Percentiles rank a stretch among this genome's conserved stretches.
phyloP scores from a whole-genome alignment of 1,139 yeast species.

The Pichia terricola region DNA sequence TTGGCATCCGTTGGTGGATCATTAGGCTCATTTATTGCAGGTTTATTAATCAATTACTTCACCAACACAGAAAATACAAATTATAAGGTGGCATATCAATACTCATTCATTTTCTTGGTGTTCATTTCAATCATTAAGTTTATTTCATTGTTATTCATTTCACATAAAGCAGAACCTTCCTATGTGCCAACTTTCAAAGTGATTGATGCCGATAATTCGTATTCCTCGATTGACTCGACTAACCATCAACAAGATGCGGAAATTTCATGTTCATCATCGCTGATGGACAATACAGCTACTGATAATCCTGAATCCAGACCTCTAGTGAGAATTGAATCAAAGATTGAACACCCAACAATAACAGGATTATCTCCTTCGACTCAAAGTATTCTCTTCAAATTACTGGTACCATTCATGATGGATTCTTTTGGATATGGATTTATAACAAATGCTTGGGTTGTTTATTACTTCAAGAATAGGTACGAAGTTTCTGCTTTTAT shows the following conservation, averaged over 20 bases:
- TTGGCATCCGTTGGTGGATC: slow-evolving; percentile 71
- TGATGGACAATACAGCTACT: neutral
- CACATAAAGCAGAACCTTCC: slow-evolving; percentile 43
- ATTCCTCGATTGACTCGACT: neutral
- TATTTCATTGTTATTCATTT: slow-evolving; percentile 41
- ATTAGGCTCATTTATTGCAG: slow-evolving; percentile 59
- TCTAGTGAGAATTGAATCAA: slow-evolving; percentile 14
- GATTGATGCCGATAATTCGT: neutral
- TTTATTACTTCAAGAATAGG: slow-evolving; percentile 54
- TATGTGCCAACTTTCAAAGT: slow-evolving; percentile 18
- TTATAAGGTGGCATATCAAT: slow-evolving; percentile 42
- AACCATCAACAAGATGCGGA: neutral
- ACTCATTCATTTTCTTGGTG: slow-evolving; percentile 50
- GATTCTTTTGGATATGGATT: slow-evolving; percentile 86
- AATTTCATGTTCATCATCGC: neutral
- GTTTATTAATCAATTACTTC: slow-evolving; percentile 43
- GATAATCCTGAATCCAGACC: slow-evolving; percentile 13
- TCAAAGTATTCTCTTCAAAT: slow-evolving; percentile 29
- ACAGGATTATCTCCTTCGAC: slow-evolving; percentile 29
- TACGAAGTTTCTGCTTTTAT: slow-evolving; percentile 34
- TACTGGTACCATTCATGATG: slow-evolving; percentile 45
- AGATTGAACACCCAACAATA: slow-evolving; percentile 16
- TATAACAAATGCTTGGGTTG: slow-evolving; percentile 83
- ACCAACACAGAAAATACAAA: slow-evolving; percentile 22
- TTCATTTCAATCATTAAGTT: slow-evolving; percentile 48